Evolutionary conservation across 257 asterid genomes (phyloP), one percentile per base, ranked within the genome.

Genomic region (Dorcoceras hygrometricum): DNA sequence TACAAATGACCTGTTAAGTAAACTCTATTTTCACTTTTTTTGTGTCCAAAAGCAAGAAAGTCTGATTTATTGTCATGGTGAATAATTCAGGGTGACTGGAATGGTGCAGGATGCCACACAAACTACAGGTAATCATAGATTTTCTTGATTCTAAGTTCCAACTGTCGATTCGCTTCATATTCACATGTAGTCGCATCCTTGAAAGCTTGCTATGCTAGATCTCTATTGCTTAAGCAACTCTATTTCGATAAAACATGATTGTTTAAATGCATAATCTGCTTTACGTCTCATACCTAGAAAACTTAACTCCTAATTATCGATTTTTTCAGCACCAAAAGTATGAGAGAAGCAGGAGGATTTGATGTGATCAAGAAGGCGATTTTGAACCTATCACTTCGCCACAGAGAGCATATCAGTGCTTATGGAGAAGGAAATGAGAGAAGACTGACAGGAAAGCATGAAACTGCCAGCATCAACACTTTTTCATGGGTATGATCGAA

Each of bases 371-470:
- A 93, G 90, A 93, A 93, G 73, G 99, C 99, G 4, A 93, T 93
- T 73, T 69, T 82, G 73, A 93, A 90, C 82, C 90, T 93, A 14
- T 90, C 99, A 1, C 96, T 90, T 72, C 97, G 97, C 62, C 99
- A 93, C 85, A 81, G 50, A 54, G 99, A 82, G 16, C 99, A 93
- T 65, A 93, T 93, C 77, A 90, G 96, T 70, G 99, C 99, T 65
- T 93, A 93, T 65, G 97, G 99, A 77, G 99, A 93, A 78, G 99
- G 99, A 65, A 93, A 93, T 11, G 99, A 93, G 81, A 84, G 99
- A 83, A 76, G 99, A 67, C 68, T 90, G 89, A 93, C 99, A 0
- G 97, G 99, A 75, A 93, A 90, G 85, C 99, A 93, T 23, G 96
- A 93, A 78, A 90, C 99, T 71, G 98, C 98, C 58, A 86, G 88